A percentile compares a stretch with the other conserved stretches of the same genome.
These are phyloP conservation scores for Rutstroemia sydowiana DNA, from an alignment of 2,329 filamentous ascomycete species.

Conservation along the genomic window DNA sequence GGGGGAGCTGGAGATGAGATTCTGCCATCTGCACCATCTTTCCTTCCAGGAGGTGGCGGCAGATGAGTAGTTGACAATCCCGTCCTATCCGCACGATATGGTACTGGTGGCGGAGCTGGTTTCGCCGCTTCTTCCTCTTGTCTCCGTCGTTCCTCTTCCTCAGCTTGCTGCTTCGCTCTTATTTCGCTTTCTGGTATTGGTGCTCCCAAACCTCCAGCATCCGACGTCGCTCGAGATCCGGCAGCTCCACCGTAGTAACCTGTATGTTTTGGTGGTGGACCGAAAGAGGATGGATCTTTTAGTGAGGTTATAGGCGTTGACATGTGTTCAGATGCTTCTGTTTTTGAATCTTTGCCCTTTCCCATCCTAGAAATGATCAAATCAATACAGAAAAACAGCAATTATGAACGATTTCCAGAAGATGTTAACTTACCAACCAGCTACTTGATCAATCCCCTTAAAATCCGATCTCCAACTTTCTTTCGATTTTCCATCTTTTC, in stretches of 20 bases:
- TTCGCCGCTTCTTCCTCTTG: slow-evolving; percentile 24
- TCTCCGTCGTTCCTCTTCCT: slow-evolving; percentile 22
- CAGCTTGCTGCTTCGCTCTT: slow-evolving; percentile 27
- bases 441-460: slow-evolving; percentile 31
- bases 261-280: slow-evolving; percentile 54
- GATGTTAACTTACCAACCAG: slow-evolving; percentile 23
- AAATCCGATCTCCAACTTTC: slow-evolving; percentile 43
- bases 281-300: slow-evolving; percentile 58
- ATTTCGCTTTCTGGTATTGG: slow-evolving; percentile 35
- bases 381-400: not conserved
- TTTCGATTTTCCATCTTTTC: slow-evolving; percentile 40
- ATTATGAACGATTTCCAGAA: not conserved
- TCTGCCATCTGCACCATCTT: slow-evolving; percentile 27
- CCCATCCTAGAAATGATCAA: slow-evolving; percentile 20
- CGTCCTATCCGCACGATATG: slow-evolving; percentile 54
- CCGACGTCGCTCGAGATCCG: slow-evolving; percentile 25
- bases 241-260: slow-evolving; percentile 27
- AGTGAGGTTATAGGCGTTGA: slow-evolving; percentile 48
- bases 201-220: slow-evolving; percentile 36
- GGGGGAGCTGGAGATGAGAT: slow-evolving; percentile 15
- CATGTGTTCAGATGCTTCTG: slow-evolving; percentile 20
- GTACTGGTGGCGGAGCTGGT: slow-evolving; percentile 42
- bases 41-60: slow-evolving; percentile 50
- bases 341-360: slow-evolving; percentile 26
- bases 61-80: slow-evolving; percentile 51